Percentiles rank a stretch among this genome's conserved stretches.
These are phyloP conservation scores for Cladosporium sp. DNA, from an alignment of 2,329 filamentous ascomycete species.

Conservation along the genomic window DNA sequence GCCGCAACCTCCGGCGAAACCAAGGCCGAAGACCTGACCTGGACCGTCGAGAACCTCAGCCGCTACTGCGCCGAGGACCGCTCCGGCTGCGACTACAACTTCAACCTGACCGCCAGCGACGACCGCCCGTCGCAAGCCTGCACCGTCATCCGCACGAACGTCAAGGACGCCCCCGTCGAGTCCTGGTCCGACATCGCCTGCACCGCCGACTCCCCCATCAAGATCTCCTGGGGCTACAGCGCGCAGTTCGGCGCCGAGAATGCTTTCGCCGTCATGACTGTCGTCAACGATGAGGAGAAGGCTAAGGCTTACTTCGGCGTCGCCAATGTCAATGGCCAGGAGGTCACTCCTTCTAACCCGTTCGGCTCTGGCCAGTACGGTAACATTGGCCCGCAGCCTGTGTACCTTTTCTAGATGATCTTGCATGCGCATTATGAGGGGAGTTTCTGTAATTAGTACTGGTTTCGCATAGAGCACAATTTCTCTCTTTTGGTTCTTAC, in stretches of 20 bases:
- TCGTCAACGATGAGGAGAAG: conserved; percentile 11
- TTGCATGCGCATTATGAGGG: too few relatives aligned
- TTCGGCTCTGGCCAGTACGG: conserved; percentile 13
- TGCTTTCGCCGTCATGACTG: conserved; percentile 13
- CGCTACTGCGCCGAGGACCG: conserved; percentile 13
- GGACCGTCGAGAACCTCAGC: conserved; percentile 13
- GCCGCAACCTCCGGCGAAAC: conserved; percentile 5
- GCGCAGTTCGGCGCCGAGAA: conserved; percentile 10
- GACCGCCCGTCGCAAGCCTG: conserved; percentile 10
- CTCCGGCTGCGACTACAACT: conserved; percentile 15
- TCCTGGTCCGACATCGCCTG: conserved; percentile 9
- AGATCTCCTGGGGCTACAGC: conserved; percentile 13
- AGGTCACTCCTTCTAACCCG: conserved; percentile 3
- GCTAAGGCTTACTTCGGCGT: conserved; percentile 13
- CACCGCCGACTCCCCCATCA: conserved; percentile 2
- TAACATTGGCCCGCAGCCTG: conserved; percentile 12
- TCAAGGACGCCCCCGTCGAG: conserved; percentile 9
- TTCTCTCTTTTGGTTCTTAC: too few relatives aligned
- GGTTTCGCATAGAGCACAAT: too few relatives aligned
- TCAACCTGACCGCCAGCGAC: conserved; percentile 12
- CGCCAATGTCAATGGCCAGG: conserved; percentile 10
- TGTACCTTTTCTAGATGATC: conserved; percentile 11
- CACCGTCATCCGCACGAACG: conserved; percentile 10
- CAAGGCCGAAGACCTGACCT: conserved; percentile 6
- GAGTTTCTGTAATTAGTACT: too few relatives aligned